Evolutionary conservation across 1,284 basidiomycete genomes (phyloP).

Genomic region (Ceratobasidium sp.): DNA sequence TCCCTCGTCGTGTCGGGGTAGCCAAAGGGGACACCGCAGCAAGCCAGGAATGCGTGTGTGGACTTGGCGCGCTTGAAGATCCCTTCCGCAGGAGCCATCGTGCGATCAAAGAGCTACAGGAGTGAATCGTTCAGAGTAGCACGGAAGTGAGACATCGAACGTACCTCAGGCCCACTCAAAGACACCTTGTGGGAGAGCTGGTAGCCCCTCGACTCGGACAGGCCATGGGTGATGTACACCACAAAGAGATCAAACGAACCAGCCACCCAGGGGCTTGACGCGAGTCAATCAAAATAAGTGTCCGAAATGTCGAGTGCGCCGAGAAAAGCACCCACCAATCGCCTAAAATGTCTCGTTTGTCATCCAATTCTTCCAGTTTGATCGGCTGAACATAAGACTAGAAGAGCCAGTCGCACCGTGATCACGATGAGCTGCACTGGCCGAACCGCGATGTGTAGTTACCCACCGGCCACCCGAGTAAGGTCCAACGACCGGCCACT

Average conservation of each 20-base stretch:
- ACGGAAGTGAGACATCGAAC: neutral
- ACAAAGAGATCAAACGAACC: neutral
- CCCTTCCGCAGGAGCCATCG: neutral
- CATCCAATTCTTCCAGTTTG: neutral
- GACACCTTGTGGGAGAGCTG: neutral
- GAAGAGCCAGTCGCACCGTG: too few species aligned
- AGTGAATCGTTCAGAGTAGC: neutral
- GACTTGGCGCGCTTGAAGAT: neutral
- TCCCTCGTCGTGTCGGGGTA: neutral
- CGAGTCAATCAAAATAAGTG: too few species aligned
- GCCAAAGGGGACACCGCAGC: slow-evolving; percentile 5
- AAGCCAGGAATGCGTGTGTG: neutral
- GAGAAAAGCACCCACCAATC: neutral
- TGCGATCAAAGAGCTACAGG: neutral
- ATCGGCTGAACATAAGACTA: slow-evolving; percentile 10
- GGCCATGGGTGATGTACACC: slow-evolving; percentile 18
- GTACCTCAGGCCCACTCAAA: neutral
- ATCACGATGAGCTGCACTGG: too few species aligned
- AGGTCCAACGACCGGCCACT: slow-evolving; percentile 1
- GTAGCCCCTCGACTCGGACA: neutral
- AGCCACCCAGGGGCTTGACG: neutral
- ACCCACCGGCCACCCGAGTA: slow-evolving; percentile 9
- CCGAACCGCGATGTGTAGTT: too few species aligned
- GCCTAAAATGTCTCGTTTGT: neutral
- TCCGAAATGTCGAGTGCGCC: neutral